A percentile compares a stretch with the other conserved stretches of the same genome.
Evolutionary conservation across 2,329 filamentous ascomycete species (phyloP).

Genomic region (Aureobasidium uvarum): DNA sequence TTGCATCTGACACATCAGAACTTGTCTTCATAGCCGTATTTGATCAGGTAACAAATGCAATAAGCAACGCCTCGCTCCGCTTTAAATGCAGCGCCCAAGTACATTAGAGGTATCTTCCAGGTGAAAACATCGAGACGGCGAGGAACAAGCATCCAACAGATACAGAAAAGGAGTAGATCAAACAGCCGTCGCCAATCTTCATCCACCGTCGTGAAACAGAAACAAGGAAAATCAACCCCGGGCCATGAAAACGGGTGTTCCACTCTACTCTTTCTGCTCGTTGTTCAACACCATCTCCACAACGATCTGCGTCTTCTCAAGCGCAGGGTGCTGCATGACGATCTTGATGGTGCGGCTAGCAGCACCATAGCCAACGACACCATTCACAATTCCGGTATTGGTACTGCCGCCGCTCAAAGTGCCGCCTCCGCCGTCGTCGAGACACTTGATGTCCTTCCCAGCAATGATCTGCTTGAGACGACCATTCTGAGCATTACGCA

Average conservation of each 20-base stretch:
- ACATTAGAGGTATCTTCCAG: constrained; percentile 17
- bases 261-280: constrained; percentile 49
- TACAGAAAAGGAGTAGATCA: not conserved
- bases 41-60: not conserved
- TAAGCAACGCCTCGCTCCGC: constrained; percentile 15
- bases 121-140: not conserved
- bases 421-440: constrained; percentile 77
- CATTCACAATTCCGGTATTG: constrained; percentile 33
- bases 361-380: constrained; percentile 38
- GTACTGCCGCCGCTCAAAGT: constrained; percentile 52
- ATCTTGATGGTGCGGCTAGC: constrained; percentile 79
- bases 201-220: not conserved
- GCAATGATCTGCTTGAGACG: constrained; percentile 90
- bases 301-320: constrained; percentile 79
- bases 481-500: constrained; percentile 94
- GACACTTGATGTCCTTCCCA: constrained; percentile 80
- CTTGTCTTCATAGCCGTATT: not conserved
- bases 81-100: constrained; percentile 19
- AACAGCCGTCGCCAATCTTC: not conserved
- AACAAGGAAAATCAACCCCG: not conserved
- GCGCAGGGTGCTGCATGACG: constrained; percentile 89
- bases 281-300: constrained; percentile 92
- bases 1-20: not conserved
- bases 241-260: not conserved
- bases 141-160: not conserved